Evolutionary conservation across 768 basidiomycete species (phyloP), one percentile per base, ranked within the genome.

Genomic region (Boletus subparvulus): DNA sequence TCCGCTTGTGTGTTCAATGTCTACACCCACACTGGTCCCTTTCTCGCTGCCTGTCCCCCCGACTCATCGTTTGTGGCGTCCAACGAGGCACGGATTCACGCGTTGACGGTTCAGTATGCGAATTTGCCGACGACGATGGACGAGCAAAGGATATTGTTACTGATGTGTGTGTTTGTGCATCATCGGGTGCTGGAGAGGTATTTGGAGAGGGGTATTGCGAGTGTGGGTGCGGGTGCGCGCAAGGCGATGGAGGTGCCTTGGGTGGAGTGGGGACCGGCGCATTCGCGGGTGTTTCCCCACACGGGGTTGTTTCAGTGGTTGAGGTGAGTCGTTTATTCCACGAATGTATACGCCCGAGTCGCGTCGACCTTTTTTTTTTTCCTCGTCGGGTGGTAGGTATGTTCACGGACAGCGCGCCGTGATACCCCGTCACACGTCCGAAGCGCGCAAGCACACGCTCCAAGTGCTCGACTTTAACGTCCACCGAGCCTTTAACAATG

Each of bases 341-440:
- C 21, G 16, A 10, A 2, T 24, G 12, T 2, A 12, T 12, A 5
- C 13, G 36, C 2, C 21, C 21, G 21, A 21, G 21, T 8, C 1
- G 49, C 8, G 30, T 24, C 16, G 35, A 30, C 41, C 21, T 42
- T 24, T 3, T 3, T 28, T n/a, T 44, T 24, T 4, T n/a, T 17
- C 21, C n/a, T 40, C n/a, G 39, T 40, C n/a, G n/a, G 41, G 11
- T 17, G 35, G 19, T 24, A 77, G 77, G 50, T 76, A 78, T n/a
- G 74, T 77, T 2, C 76, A 80, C n/a, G 78, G 77, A 5, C 61
- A 70, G 35, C 72, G 77, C 12, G 68, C 78, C 24, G 72, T 74
- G 9, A 60, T 75, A 32, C 48, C 64, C 28, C 64, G 66, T 6
- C 60, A 53, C 35, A 13, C 35, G 6, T 24, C 43, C 0, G 49